Evolutionary conservation across 176 grass and related monocot species (phyloP), one percentile per base, ranked within the genome.

Genomic region (Secale cereale): DNA sequence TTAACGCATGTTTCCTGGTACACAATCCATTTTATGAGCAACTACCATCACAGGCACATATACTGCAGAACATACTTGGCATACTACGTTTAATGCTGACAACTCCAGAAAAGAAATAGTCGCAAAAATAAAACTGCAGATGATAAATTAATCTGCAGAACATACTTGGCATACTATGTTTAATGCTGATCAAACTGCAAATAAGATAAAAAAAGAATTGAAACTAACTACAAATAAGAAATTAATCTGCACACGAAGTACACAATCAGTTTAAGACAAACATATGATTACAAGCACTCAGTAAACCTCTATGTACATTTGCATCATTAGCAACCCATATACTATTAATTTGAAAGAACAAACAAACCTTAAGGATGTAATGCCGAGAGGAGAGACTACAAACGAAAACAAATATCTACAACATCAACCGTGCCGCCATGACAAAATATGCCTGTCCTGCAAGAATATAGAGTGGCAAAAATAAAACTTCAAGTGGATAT

Each of bases 331-430:
- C 59, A 78, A 63, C 22, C 19, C 19, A 68, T 29, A 61, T 43
- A 43, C 40, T 43, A 66, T 48, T 60, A 48, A 76, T 28, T 37
- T 10, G 50, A 87, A 85, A 61, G 46, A 85, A 81, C 48, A 40
- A 75, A 46, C 35, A 69, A 69, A 89, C 30, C n/a, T 46, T 67
- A 40, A 56, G 15, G 43, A 57, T 33, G 43, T 16, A 79, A 85
- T 13, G 40, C 40, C 40, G 40, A 43, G 40, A 43, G 40, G 40
- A 43, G 31, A 54, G 7, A 48, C 28, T 31, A 28, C 19, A 76
- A 81, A 81, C 19, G 1, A 27, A 72, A 50, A 68, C n/a, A 67
- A 50, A 16, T 80, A 89, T 85, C 33, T 85, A 85, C 87, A 88
- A 33, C 23, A 59, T 76, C 77, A 69, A 30, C 17, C 5, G 1